Evolutionary conservation across 2,329 filamentous ascomycete genomes (phyloP).

Genomic region (Phialophora tarda): DNA sequence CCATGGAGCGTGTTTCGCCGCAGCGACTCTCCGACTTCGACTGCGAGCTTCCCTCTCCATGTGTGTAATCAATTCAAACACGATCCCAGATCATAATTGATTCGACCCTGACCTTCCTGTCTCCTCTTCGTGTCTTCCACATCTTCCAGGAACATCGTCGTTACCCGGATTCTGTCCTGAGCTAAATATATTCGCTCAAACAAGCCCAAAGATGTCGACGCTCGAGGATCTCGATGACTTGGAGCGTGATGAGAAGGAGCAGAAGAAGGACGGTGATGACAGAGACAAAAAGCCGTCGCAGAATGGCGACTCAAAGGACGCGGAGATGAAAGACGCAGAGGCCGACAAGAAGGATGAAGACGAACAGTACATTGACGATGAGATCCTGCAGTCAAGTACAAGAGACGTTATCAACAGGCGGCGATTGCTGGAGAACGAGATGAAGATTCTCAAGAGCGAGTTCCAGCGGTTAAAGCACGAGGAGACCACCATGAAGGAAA

Average conservation of each 20-base stretch:
- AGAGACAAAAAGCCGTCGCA: conserved; percentile 60
- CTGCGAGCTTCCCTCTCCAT: conserved; percentile 15
- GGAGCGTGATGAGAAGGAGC: conserved; percentile 75
- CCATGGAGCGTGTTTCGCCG: conserved; percentile 20
- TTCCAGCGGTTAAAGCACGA: conserved; percentile 92
- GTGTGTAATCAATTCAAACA: conserved; percentile 23
- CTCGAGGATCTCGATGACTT: conserved; percentile 91
- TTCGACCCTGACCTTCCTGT: neutral
- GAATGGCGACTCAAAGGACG: conserved; percentile 68
- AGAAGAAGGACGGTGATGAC: conserved; percentile 63
- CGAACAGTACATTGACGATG: conserved; percentile 85
- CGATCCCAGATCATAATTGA: neutral
- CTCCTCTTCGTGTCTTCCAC: neutral
- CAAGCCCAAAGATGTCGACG: conserved; percentile 71
- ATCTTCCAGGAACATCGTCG: neutral
- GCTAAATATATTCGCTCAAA: neutral
- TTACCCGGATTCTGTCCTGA: neutral
- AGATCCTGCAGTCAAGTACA: conserved; percentile 91
- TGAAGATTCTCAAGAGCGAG: conserved; percentile 98
- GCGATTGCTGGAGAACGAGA: conserved; percentile 94
- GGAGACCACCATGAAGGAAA: conserved; percentile 94
- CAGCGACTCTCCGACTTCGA: conserved; percentile 12
- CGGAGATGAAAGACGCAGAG: conserved; percentile 88
- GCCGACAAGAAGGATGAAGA: conserved; percentile 67
- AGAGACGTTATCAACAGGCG: conserved; percentile 91